Evolutionary conservation across 116 monocot genomes (phyloP), one percentile per base, ranked within the genome.

Genomic region (Cymodocea nodosa): DNA sequence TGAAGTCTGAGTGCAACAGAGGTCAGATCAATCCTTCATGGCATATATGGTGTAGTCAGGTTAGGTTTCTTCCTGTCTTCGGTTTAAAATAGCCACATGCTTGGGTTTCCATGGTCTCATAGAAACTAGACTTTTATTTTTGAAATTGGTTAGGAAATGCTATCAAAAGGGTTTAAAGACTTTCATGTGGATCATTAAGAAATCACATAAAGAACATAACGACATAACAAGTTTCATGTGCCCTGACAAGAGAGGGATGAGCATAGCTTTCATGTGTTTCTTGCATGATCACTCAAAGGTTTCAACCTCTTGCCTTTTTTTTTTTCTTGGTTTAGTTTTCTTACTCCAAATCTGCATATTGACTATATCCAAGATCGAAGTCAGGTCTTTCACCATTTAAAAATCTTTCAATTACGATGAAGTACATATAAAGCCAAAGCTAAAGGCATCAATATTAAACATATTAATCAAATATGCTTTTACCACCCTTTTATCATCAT

Each of bases 171-270:
- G 3, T 30, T 30, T 30, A 30, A 30, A 30, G n/a, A n/a, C 3
- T 3, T 30, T 30, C 2, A 30, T 30, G 30, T 3, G 30, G 30
- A 30, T 30, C 30, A 30, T 30, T 30, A 30, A 3, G 30, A 30
- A 30, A 30, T 30, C 30, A 30, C 30, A 30, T 30, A 30, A 18
- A 56, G n/a, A n/a, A n/a, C n/a, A n/a, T n/a, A n/a, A n/a, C n/a
- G n/a, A n/a, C n/a, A 37, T 6, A 37, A 52, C 52, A 60, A 60
- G 37, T 5, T 61, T 61, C 61, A 39, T 61, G 36, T 61, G 61
- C 20, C 54, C 14, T 20, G 54, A 18, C 15, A 25, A 24, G 35
- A 60, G 23, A 60, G 22, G 60, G 7, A n/a, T 65, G 64, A 19
- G 4, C 50, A 65, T 30, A 61, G 35, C 30, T 37, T 61, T 61